Base-by-base conservation (phyloP, 371 early-diverging fungal genomes). In the Mortierella sp. region DNA sequence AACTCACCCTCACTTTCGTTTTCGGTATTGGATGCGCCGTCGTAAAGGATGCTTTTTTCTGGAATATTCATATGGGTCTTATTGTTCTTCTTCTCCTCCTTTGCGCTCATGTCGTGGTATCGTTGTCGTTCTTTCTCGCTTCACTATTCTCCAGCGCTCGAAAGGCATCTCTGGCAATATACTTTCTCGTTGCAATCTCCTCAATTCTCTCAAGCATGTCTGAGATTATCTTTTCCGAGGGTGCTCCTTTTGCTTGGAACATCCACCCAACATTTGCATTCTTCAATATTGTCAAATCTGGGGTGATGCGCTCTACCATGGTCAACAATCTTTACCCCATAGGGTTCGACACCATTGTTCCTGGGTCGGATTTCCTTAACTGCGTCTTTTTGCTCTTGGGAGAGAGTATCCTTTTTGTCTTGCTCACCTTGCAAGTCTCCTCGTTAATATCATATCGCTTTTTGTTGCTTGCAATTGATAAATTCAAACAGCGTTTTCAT, bases 21-120 rank as follows among this genome's bases (percentile, higher is more conserved):
- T 96, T 95, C 77, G 76, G 93, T 19, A 63, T 90, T 16, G 72
- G 91, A 31, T 95, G 94, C 44, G 38, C 72, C 13, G 89, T 81
- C 10, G 80, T n/a, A n/a, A n/a, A n/a, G n/a, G n/a, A n/a, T n/a
- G n/a, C n/a, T n/a, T n/a, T n/a, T n/a, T n/a, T n/a, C n/a, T n/a
- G n/a, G n/a, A n/a, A n/a, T n/a, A n/a, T n/a, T n/a, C n/a, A n/a
- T n/a, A n/a, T n/a, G n/a, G n/a, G n/a, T n/a, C n/a, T n/a, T n/a
- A n/a, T n/a, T n/a, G n/a, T n/a, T n/a, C n/a, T n/a, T n/a, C n/a
- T n/a, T 88, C 78, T 58, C 83, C 31, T 87, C 95, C 24, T 94
- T 38, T 96, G 95, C 95, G 92, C 92, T 3, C 84, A 92, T 70
- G 82, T 83, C 11, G 92, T 92, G 78, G 89, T 92, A 44, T 88